Conservation (phyloP, 2,329 filamentous ascomycete genomes). For the Pseudonectria buxi region DNA sequence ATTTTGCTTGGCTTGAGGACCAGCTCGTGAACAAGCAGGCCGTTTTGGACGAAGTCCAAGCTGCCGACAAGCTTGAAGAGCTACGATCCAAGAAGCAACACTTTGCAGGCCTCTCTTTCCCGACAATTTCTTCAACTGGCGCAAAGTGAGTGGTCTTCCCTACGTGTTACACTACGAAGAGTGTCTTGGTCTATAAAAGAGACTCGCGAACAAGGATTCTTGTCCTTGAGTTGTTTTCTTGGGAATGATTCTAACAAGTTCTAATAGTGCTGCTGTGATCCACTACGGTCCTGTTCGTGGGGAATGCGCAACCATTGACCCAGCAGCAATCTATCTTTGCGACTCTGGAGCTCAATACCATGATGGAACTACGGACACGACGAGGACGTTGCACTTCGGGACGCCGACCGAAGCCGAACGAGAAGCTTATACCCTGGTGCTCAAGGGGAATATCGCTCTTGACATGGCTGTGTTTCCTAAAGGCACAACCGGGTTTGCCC, state of each 20-base stretch:
- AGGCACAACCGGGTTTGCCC: slow-evolving; percentile 85
- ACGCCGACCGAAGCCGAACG: slow-evolving; percentile 75
- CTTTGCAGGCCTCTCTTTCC: slow-evolving; percentile 87
- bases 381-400: slow-evolving; percentile 87
- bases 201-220: too few relatives aligned
- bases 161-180: background rate
- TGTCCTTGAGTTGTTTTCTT: too few relatives aligned
- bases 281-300: slow-evolving; percentile 88
- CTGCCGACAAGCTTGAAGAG: slow-evolving; percentile 82
- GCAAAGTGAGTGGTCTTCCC: slow-evolving; percentile 46
- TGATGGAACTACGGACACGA: slow-evolving; percentile 94
- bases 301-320: slow-evolving; percentile 76
- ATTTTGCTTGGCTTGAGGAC: slow-evolving; percentile 94
- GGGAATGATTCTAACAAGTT: slow-evolving; percentile 3
- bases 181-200: background rate
- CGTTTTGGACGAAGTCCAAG: slow-evolving; percentile 78
- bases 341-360: slow-evolving; percentile 96
- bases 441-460: slow-evolving; percentile 89
- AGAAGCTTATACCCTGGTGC: slow-evolving; percentile 84
- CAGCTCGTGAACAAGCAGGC: slow-evolving; percentile 69
- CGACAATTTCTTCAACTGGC: slow-evolving; percentile 92
- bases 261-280: slow-evolving; percentile 79
- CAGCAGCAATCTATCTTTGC: slow-evolving; percentile 81
- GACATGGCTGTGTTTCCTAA: slow-evolving; percentile 87
- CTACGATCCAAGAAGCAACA: slow-evolving; percentile 61